Conservation (phyloP, 352 stramenopile genomes). For the Pythium biforme region DNA sequence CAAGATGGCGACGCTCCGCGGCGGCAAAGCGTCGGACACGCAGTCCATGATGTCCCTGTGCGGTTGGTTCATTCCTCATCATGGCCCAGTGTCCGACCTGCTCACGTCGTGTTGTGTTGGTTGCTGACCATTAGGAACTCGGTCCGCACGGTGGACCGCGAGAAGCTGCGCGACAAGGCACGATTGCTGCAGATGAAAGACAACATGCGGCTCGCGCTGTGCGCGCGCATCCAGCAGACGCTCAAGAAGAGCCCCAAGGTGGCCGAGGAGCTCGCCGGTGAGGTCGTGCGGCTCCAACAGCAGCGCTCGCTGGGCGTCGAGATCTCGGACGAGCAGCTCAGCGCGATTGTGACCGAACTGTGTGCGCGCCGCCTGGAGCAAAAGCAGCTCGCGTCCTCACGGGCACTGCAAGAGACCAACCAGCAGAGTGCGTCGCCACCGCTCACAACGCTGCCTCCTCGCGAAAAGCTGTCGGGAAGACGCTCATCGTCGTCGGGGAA, state of each 20-base stretch:
- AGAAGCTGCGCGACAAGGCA: slow-evolving; percentile 68
- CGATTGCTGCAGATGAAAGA: slow-evolving; percentile 73
- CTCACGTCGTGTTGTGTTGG: no score
- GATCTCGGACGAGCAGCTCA: slow-evolving; percentile 42
- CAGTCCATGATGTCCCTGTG: slow-evolving; percentile 46
- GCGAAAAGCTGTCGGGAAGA: slow-evolving; percentile 22
- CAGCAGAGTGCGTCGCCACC: neutral
- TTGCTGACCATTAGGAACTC: no score
- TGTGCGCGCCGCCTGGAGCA: slow-evolving; percentile 38
- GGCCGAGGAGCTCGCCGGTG: slow-evolving; percentile 56
- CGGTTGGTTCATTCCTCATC: no score
- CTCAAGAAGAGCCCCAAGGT: slow-evolving; percentile 62
- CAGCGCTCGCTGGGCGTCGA: slow-evolving; percentile 38
- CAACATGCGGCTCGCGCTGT: slow-evolving; percentile 63
- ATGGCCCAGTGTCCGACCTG: no score
- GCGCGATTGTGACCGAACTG: slow-evolving; percentile 43
- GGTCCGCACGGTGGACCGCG: slow-evolving; percentile 58
- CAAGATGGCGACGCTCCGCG: slow-evolving; percentile 31
- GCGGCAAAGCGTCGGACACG: slow-evolving; percentile 35
- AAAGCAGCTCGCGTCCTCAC: slow-evolving; percentile 17
- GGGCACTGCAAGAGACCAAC: neutral
- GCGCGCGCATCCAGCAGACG: slow-evolving; percentile 69
- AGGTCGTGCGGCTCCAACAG: slow-evolving; percentile 54
- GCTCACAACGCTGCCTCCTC: neutral
- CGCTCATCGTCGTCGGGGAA: slow-evolving; percentile 26